Evolutionary conservation across 176 grass and related monocot species (phyloP), one percentile per base, ranked within the genome.

Genomic region (Hyparrhenia diplandra): DNA sequence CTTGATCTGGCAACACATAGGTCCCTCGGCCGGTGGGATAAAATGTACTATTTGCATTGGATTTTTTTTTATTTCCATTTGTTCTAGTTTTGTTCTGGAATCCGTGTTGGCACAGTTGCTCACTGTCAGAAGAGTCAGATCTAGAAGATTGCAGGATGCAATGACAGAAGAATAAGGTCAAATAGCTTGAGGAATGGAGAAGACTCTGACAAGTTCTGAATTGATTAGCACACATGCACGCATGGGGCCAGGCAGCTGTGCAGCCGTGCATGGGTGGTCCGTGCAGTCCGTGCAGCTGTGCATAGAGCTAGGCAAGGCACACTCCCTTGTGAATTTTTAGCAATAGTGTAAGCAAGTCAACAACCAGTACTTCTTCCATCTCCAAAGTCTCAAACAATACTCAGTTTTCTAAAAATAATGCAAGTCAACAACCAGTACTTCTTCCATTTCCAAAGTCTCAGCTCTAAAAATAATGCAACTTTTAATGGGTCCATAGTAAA

Each of bases 111-210:
- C 9, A 57, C 21, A 11, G 8, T 57, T 24, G 16, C 43, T 39
- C 31, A n/a, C 28, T 83, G 81, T 74, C 43, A 66, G 60, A 36
- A 65, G 71, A 75, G 60, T 83, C 61, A 67, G 60, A 80, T 80
- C 77, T 80, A 54, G 60, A 83, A 75, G 81, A 41, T 67, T 23
- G 32, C 65, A 78, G 61, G 30, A 43, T 13, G 57, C 6, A 69
- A 11, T 14, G 64, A 17, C 28, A 60, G 74, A 35, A 59, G 37
- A 77, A 69, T 59, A 69, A 70, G 39, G 21, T 71, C 75, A 72
- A 28, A 5, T 85, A 71, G n/a, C 41, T 24, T 64, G 10, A 36
- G n/a, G 55, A 52, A 64, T 52, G 41, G 54, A 39, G 39, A 43
- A 70, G 74, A 9, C 28, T 46, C 45, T n/a, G 40, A 21, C 64